Evolutionary conservation across 1,284 basidiomycete species (phyloP).

Genomic region (Pisolithus thermaeus): DNA sequence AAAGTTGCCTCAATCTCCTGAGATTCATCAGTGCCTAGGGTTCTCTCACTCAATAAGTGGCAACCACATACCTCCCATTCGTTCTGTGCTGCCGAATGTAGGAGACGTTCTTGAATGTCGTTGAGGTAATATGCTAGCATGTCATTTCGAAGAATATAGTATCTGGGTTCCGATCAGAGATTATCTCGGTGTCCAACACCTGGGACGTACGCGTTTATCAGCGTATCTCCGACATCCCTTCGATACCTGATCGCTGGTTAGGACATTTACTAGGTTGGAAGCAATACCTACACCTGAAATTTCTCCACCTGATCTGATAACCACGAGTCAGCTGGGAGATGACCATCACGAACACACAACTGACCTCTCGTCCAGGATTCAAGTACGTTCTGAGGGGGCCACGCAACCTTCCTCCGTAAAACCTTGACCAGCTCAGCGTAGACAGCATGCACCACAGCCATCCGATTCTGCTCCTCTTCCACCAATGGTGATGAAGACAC

Average conservation of each 20-base stretch:
- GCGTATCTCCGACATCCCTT: constrained; percentile 83
- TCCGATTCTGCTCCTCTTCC: constrained; percentile 38
- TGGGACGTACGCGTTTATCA: constrained; percentile 76
- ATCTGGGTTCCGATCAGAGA: constrained; percentile 42
- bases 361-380: constrained; percentile 66
- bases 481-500: constrained; percentile 19
- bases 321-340: constrained; percentile 1
- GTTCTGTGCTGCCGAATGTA: constrained; percentile 30
- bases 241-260: constrained; percentile 55
- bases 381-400: constrained; percentile 45
- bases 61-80: constrained; percentile 63
- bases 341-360: constrained; percentile 12
- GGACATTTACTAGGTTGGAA: constrained; percentile 5
- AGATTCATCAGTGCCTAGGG: not conserved
- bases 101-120: constrained; percentile 52
- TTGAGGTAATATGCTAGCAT: constrained; percentile 69
- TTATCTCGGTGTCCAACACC: not conserved
- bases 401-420: constrained; percentile 68
- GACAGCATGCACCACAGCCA: constrained; percentile 64
- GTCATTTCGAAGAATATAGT: constrained; percentile 78
- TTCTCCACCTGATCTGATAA: constrained; percentile 64
- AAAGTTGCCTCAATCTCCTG: constrained; percentile 81
- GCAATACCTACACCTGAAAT: constrained; percentile 59
- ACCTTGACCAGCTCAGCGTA: constrained; percentile 73
- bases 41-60: not conserved